Conservation (phyloP, 495 filamentous ascomycete species). For the Aspergillus asperescens region DNA sequence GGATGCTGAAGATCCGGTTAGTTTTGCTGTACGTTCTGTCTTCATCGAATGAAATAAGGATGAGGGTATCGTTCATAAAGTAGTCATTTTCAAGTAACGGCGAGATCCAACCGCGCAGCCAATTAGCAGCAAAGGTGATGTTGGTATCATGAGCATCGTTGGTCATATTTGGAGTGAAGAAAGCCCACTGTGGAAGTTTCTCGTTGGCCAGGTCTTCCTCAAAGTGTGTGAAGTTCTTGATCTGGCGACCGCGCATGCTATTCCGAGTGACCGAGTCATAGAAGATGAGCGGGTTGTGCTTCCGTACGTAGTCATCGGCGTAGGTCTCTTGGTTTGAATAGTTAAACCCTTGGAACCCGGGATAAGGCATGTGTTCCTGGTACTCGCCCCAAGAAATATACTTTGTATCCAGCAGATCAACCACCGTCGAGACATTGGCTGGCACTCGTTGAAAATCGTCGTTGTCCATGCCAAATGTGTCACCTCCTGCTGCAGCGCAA, state of each 20-base stretch:
- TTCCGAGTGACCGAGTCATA: slow-evolving; percentile 55
- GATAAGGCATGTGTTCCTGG: slow-evolving; percentile 63
- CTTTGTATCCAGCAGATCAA: slow-evolving; percentile 64
- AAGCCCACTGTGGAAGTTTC: slow-evolving; percentile 64
- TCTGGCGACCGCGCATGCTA: slow-evolving; percentile 49
- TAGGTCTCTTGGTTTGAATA: slow-evolving; percentile 48
- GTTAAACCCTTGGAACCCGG: slow-evolving; percentile 58
- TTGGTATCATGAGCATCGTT: slow-evolving; percentile 67
- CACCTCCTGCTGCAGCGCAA: slow-evolving; percentile 55
- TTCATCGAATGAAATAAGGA: slow-evolving; percentile 68
- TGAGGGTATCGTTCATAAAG: slow-evolving; percentile 64
- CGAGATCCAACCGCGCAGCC: slow-evolving; percentile 53
- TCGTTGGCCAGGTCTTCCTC: slow-evolving; percentile 51
- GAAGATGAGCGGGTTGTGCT: slow-evolving; percentile 64
- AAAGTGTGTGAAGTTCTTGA: slow-evolving; percentile 67
- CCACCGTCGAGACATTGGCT: slow-evolving; percentile 60
- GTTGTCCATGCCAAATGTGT: slow-evolving; percentile 65
- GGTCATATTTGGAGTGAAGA: slow-evolving; percentile 74
- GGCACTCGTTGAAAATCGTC: slow-evolving; percentile 55
- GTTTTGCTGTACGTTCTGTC: slow-evolving; percentile 48
- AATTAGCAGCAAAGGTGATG: slow-evolving; percentile 55
- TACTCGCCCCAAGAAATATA: slow-evolving; percentile 66
- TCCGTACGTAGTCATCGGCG: slow-evolving; percentile 67
- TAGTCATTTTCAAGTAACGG: slow-evolving; percentile 58
- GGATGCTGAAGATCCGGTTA: slow-evolving; percentile 56